Base-by-base conservation (phyloP, 306 rosid genomes). In the Vigna angularis region DNA sequence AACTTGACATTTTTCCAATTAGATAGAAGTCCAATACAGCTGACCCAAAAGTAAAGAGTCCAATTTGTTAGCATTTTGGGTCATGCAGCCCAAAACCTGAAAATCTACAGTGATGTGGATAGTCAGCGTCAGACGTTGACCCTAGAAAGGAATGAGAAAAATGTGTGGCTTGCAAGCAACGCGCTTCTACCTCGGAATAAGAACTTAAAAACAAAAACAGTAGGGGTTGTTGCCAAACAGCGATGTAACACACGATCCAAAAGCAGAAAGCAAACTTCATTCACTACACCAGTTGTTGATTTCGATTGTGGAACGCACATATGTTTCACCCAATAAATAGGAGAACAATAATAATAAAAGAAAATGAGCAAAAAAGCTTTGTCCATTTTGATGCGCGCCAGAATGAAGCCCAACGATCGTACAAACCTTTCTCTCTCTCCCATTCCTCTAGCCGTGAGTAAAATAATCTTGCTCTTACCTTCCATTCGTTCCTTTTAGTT, bases 381-480 rank as follows among this genome's bases (percentile, higher is more conserved):
- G 77, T 87, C 97, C 16, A 89, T 92, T 80, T 83, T 94, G 75
- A 72, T 94, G 93, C 97, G 98, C 85, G 88, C 97, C 86, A 94
- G 95, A 86, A 92, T 94, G 98, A 90, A 84, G 64, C 90, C 90
- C 15, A 88, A 36, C 83, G 81, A 85, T 78, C 63, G 85, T 18
- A 17, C 81, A 56, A 86, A 83, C 55, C 83, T 85, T 82, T 72
- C 97, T 78, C 86, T 88, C 36, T 90, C 94, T 57, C 96, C 91
- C 77, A 82, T 94, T 58, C 67, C 88, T 61, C 88, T 92, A 70
- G 71, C 85, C 36, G 97, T 94, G 52, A 75, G 93, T 22, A 12
- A 34, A 34, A 10, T 52, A 15, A 9, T 50, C 18, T 18, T 70
- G 5, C 72, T 12, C 38, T 53, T 52, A 16, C 26, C 15, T 74